These are phyloP conservation scores for Cercospora sesami DNA, from an alignment of 2,329 filamentous ascomycete species.

Conservation along the genomic window DNA sequence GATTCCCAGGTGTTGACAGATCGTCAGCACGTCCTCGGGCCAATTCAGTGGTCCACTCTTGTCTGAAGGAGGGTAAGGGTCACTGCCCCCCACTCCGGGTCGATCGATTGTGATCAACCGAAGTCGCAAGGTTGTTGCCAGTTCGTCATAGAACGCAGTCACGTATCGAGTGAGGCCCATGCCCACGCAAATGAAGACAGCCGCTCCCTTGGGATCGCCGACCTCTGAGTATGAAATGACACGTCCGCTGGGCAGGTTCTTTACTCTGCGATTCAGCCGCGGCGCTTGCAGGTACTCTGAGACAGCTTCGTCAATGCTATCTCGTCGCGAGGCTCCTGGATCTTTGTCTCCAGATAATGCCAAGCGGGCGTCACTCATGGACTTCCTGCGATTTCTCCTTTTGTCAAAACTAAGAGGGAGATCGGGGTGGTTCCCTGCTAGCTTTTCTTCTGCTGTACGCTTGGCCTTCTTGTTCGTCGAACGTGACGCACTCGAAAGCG, in stretches of 20 bases:
- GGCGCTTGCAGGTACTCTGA: constrained; percentile 80
- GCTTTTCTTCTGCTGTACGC: constrained; percentile 23
- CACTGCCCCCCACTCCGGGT: constrained; percentile 90
- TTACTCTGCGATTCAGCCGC: constrained; percentile 82
- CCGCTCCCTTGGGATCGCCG: constrained; percentile 84
- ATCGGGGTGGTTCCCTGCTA: constrained; percentile 33
- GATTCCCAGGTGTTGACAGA: constrained; percentile 88
- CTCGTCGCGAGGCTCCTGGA: constrained; percentile 57
- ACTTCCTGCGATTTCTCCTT: constrained; percentile 35
- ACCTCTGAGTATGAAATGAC: constrained; percentile 96
- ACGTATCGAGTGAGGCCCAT: constrained; percentile 97
- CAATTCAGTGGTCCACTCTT: constrained; percentile 81
- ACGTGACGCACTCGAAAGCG: constrained; percentile 1
- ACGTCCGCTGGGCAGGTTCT: constrained; percentile 80
- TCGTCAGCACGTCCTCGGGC: constrained; percentile 91
- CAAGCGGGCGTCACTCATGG: constrained; percentile 40
- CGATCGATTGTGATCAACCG: constrained; percentile 91
- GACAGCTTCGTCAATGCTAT: constrained; percentile 87
- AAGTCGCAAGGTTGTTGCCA: constrained; percentile 83
- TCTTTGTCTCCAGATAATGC: constrained; percentile 43
- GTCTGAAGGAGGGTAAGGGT: constrained; percentile 76
- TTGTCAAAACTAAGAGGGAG: constrained; percentile 31
- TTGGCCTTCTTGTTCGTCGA: constrained; percentile 22
- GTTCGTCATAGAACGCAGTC: constrained; percentile 94
- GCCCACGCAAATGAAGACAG: constrained; percentile 93